Percentiles rank a stretch among this genome's conserved stretches.
Conservation (phyloP, 2,329 filamentous ascomycete genomes). For the Daldinia eschscholtzii region DNA sequence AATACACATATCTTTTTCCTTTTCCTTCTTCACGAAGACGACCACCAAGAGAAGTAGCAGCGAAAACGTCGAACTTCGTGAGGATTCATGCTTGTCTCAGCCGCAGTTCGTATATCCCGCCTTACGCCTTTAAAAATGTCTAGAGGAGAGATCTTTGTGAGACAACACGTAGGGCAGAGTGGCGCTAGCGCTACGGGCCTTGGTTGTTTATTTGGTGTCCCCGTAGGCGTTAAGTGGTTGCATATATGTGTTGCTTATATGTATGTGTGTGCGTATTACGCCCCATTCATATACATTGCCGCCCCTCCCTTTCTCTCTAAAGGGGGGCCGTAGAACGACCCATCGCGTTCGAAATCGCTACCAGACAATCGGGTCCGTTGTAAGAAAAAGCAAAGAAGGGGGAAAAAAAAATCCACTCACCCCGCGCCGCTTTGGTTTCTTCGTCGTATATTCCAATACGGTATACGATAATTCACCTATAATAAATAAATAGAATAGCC, state of each 20-base stretch:
- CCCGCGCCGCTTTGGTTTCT: constrained; percentile 16
- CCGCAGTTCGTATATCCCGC: constrained; percentile 7
- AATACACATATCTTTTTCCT: background rate
- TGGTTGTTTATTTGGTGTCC: constrained; percentile 19
- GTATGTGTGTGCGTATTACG: constrained; percentile 35
- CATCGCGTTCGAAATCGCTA: constrained; percentile 28
- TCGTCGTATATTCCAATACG: background rate
- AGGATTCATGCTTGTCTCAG: constrained; percentile 14
- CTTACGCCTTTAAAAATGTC: background rate
- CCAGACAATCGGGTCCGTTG: constrained; percentile 36
- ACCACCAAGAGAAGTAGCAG: constrained; percentile 2
- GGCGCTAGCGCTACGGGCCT: constrained; percentile 21
- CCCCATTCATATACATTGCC: constrained; percentile 34
- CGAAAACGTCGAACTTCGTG: background rate
- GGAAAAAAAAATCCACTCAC: background rate
- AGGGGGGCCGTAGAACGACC: constrained; percentile 26
- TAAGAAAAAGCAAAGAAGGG: no score
- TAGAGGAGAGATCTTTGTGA: constrained; percentile 19
- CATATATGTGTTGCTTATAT: constrained; percentile 19
- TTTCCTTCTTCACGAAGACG: background rate
- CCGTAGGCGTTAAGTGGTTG: constrained; percentile 30
- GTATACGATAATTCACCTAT: background rate
- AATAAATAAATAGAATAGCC: no score
- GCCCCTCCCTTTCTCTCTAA: constrained; percentile 29
- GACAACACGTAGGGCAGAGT: constrained; percentile 15